A percentile compares a stretch with the other conserved stretches of the same genome.
phyloP scores from a whole-genome alignment of 179 eudicot species.

The Corrigiola litoralis region DNA sequence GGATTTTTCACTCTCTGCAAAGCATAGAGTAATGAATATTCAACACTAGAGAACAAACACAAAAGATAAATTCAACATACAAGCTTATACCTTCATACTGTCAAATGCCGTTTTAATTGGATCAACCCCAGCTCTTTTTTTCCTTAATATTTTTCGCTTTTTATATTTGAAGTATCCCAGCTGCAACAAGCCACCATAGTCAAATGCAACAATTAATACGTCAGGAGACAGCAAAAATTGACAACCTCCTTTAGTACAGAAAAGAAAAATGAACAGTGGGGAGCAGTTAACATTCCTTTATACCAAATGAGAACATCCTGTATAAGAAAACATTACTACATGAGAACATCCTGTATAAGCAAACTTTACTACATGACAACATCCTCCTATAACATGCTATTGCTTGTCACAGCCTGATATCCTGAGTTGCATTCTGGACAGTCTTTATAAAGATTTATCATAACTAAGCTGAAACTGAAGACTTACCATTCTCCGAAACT shows the following conservation, averaged over 20 bases:
- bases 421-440: background rate
- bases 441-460: background rate
- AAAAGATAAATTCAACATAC: background rate
- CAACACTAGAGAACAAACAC: background rate
- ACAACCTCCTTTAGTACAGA: too few relatives aligned
- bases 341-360: background rate
- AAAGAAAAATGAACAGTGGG: background rate
- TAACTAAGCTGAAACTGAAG: constrained; percentile 13
- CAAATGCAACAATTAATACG: constrained; percentile 3
- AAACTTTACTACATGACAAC: background rate
- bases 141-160: constrained; percentile 30
- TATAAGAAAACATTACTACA: too few relatives aligned
- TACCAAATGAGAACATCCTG: too few relatives aligned
- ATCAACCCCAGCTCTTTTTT: constrained; percentile 68
- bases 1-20: constrained; percentile 87
- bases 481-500: constrained; percentile 64
- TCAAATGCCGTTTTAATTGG: constrained; percentile 84
- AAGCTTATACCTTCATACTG: constrained; percentile 67
- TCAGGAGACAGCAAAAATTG: background rate
- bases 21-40: background rate
- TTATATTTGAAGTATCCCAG: constrained; percentile 39
- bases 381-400: background rate
- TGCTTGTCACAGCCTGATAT: background rate
- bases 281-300: too few relatives aligned
- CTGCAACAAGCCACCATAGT: constrained; percentile 49